Evolutionary conservation across 169 alveolate genomes (phyloP), one percentile per base, ranked within the genome.

Genomic region (Plasmodium fragile): DNA sequence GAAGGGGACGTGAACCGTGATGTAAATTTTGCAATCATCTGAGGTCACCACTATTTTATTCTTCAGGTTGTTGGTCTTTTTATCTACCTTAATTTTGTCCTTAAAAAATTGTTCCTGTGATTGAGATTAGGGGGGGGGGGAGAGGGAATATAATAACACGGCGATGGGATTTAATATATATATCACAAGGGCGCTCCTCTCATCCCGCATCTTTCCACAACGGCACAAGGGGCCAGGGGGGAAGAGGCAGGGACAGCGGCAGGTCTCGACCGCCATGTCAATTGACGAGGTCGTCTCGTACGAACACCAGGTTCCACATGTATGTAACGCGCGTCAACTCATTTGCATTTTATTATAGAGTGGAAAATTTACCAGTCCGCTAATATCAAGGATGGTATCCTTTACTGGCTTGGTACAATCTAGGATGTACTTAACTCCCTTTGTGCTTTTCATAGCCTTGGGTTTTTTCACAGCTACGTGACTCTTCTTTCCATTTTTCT

Each of bases 31-130:
- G 89, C 96, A 95, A 91, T 97, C 97, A 72, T 98, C 99, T 59
- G 99, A 95, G 95, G 97, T 83, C 45, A 98, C 97, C 83, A 96
- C 96, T 71, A 98, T 97, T 84, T 96, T 97, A 55, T 97, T 98
- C 30, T 99, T 99, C 52, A 99, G 97, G 95, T 99, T 98, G 92
- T 99, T 99, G 84, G 98, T 96, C 97, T 98, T 99, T 41, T 99
- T 99, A 73, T 98, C 98, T 25, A 98, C 99, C 97, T 99, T 99
- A 92, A 98, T 98, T 90, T 98, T 96, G 92, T 97, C 97, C 94
- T 97, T 97, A 78, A 99, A 96, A 97, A 97, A 99, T 95, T 98
- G 98, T 93, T 98, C 99, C 98, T 97, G n/a, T n/a, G n/a, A n/a
- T n/a, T n/a, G n/a, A n/a, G n/a, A 92, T 28, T 43, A 18, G 13